phyloP scores from a whole-genome alignment of 352 stramenopile genomes.

The Phytophthora europaea region DNA sequence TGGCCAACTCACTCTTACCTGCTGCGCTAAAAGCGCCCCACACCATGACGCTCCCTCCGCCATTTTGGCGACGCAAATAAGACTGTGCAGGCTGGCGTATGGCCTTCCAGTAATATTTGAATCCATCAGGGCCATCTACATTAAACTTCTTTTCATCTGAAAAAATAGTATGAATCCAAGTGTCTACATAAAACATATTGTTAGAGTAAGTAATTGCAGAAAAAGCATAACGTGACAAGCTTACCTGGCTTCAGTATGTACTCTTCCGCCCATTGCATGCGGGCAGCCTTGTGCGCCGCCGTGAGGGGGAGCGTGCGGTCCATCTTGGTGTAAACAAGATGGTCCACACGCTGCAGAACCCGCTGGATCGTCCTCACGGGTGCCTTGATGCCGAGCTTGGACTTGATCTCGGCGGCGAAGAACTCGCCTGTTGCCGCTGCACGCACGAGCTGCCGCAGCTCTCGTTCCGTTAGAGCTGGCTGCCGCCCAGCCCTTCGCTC shows the following conservation, averaged over 20 bases:
- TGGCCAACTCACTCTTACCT: background rate
- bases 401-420: background rate
- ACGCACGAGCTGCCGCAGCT: background rate
- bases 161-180: background rate
- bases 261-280: slow-evolving; percentile 1
- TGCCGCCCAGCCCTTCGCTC: background rate
- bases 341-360: background rate
- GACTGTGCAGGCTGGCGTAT: background rate
- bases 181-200: background rate
- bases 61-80: background rate
- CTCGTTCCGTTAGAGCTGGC: background rate
- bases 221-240: background rate
- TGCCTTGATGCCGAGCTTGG: background rate
- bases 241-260: background rate
- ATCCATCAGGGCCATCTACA: background rate
- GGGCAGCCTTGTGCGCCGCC: background rate
- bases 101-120: background rate
- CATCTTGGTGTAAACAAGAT: background rate
- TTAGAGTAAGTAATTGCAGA: background rate
- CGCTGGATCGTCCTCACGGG: background rate
- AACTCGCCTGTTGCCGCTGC: background rate
- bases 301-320: slow-evolving; percentile 3
- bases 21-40: background rate
- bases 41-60: background rate
- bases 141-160: background rate